Base-by-base conservation (phyloP, 1,284 basidiomycete genomes). In the Trametes hirsuta region DNA sequence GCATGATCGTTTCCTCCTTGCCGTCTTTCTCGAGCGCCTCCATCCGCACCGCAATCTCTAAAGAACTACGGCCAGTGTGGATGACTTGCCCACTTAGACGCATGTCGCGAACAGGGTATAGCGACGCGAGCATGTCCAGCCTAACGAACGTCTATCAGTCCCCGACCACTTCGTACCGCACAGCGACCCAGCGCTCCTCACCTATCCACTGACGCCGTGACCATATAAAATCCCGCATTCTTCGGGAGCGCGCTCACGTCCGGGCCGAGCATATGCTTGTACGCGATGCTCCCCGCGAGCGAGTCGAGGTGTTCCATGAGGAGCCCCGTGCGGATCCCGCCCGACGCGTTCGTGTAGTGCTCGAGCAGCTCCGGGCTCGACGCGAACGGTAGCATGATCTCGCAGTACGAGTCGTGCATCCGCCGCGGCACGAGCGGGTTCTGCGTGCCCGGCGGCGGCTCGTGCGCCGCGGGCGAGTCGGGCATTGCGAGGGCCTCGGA, bases 21-120 rank as follows among this genome's bases (percentile, higher is more conserved):
- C 76, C 76, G 34, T 77, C 74, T 30, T 71, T 69, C 39, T 79
- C 77, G 40, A 89, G 70, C 18, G 81, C 86, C 70, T 93, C 90
- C 87, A 93, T 91, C 70, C 88, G 90, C 37, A 94, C 88, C 2
- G 86, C 89, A 25, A 93, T 85, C 70, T 94, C 91, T 84, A 94
- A 91, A 0, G 88, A 91, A 59, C 87, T 90, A 40, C 74, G 79
- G 0, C 91, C 92, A 0, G 89, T 89, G 68, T 89, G 90, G 24
- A 92, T 88, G 22, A 94, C 90, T 68, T 93, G 91, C 0, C 91
- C 92, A 42, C 86, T 87, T 42, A 94, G 77, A 22, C 87, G 81
- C 35, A 93, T 78, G 71, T 94, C 90, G 55, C 87, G 79, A 12
- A 81, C 74, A 6, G 87, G 83, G 58, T 83, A 73, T 11, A 90